These are phyloP conservation scores for Aspergillus clavatus DNA, from an alignment of 2,329 filamentous ascomycete genomes.

Conservation along the genomic window DNA sequence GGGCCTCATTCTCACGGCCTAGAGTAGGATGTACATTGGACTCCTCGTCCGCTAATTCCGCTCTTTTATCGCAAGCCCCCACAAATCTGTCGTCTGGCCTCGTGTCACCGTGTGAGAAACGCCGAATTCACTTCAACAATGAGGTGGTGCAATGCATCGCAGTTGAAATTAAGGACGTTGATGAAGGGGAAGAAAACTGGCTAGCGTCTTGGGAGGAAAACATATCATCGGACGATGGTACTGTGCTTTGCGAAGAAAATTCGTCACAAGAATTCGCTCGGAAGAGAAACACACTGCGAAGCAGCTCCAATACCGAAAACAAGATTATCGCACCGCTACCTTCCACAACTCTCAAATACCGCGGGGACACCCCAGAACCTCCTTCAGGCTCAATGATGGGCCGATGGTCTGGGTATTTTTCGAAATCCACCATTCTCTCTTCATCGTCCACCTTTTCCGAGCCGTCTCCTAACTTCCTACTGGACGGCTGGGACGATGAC, in stretches of 20 bases:
- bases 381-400: conserved; percentile 28
- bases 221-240: conserved; percentile 68
- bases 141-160: conserved; percentile 95
- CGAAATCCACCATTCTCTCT: conserved; percentile 46
- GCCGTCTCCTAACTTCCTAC: conserved; percentile 60
- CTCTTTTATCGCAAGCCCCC: conserved; percentile 7
- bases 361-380: conserved; percentile 67
- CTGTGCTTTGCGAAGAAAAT: conserved; percentile 75
- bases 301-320: conserved; percentile 58
- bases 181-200: conserved; percentile 49
- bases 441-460: conserved; percentile 66
- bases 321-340: conserved; percentile 86
- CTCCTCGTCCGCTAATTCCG: conserved; percentile 17
- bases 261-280: conserved; percentile 48
- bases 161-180: conserved; percentile 76
- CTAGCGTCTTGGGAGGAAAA: conserved; percentile 43
- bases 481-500: conserved; percentile 54
- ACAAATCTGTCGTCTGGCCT: conserved; percentile 60
- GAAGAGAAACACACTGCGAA: conserved; percentile 51
- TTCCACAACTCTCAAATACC: conserved; percentile 80
- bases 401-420: conserved; percentile 40
- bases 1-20: conserved; percentile 54
- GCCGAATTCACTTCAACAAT: conserved; percentile 94
- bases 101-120: conserved; percentile 61
- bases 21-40: conserved; percentile 60